Percentiles rank a stretch among this genome's conserved stretches.
phyloP scores from a whole-genome alignment of 495 filamentous ascomycete species.

The Penicillium parvum region DNA sequence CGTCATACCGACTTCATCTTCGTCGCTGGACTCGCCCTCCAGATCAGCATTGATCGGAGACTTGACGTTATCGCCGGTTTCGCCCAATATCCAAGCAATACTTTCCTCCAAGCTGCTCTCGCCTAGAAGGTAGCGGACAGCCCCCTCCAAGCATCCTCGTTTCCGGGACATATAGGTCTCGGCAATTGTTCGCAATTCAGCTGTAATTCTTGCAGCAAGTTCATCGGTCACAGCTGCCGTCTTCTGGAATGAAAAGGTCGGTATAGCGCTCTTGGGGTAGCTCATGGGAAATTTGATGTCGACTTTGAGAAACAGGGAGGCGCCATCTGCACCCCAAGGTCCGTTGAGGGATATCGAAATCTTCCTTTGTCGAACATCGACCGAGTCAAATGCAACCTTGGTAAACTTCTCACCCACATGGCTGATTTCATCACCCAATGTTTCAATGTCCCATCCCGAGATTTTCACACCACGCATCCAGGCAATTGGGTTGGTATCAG shows the following conservation, averaged over 20 bases:
- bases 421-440: slow-evolving; percentile 81
- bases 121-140: slow-evolving; percentile 77
- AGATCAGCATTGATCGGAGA: slow-evolving; percentile 52
- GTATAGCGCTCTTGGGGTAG: slow-evolving; percentile 67
- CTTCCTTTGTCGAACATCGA: slow-evolving; percentile 69
- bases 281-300: slow-evolving; percentile 72
- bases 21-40: slow-evolving; percentile 77
- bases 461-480: slow-evolving; percentile 97
- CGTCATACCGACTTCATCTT: slow-evolving; percentile 66
- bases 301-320: slow-evolving; percentile 70
- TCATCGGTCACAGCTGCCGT: slow-evolving; percentile 72
- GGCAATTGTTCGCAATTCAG: slow-evolving; percentile 67
- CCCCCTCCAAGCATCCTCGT: slow-evolving; percentile 77
- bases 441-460: slow-evolving; percentile 70
- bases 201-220: slow-evolving; percentile 55
- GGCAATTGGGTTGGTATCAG: slow-evolving; percentile 69
- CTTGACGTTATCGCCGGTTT: slow-evolving; percentile 44
- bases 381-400: slow-evolving; percentile 83
- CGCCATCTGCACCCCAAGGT: slow-evolving; percentile 73
- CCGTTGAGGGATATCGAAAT: slow-evolving; percentile 76
- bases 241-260: slow-evolving; percentile 68
- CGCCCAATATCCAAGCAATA: slow-evolving; percentile 58
- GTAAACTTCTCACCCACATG: slow-evolving; percentile 75
- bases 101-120: slow-evolving; percentile 74
- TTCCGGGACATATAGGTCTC: slow-evolving; percentile 61